These are phyloP conservation scores for Thinopyrum elongatum DNA, from an alignment of 176 grass and related monocot species.

Conservation along the genomic window DNA sequence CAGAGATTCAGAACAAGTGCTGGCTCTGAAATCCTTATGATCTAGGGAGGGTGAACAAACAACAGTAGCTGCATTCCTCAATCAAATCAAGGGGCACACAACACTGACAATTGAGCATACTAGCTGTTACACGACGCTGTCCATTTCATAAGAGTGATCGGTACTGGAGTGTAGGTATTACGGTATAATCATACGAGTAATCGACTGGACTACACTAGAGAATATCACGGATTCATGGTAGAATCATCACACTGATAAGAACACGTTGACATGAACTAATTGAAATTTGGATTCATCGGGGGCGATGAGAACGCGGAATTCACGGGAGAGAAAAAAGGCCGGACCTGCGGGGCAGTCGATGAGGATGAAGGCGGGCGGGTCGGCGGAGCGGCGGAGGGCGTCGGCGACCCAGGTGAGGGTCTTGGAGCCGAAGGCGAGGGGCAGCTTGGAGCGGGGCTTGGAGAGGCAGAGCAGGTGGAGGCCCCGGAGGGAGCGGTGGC, in stretches of 20 bases:
- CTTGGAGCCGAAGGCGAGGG: slow-evolving; percentile 89
- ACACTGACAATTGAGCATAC: background rate
- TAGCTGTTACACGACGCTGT: background rate
- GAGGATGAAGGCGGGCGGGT: slow-evolving; percentile 62
- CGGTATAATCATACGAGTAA: background rate
- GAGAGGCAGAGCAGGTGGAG: slow-evolving; percentile 94
- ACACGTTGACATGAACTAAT: background rate
- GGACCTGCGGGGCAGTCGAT: slow-evolving; percentile 73
- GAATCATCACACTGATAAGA: background rate
- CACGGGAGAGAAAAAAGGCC: no score
- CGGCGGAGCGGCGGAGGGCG: slow-evolving; percentile 46
- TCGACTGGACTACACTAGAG: background rate
- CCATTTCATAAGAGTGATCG: background rate
- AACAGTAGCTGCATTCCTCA: background rate
- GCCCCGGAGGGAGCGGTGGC: slow-evolving; percentile 73
- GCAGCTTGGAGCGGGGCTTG: slow-evolving; percentile 92
- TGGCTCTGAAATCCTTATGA: background rate
- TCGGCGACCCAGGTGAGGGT: slow-evolving; percentile 89
- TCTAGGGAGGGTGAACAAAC: background rate
- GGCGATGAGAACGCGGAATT: background rate
- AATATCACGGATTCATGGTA: background rate
- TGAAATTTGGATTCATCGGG: no score
- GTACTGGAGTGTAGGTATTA: background rate
- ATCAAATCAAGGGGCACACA: background rate
- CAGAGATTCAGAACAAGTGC: background rate